Evolutionary conservation across 2,329 filamentous ascomycete species (phyloP).

Genomic region (Bipolaris zeicola): DNA sequence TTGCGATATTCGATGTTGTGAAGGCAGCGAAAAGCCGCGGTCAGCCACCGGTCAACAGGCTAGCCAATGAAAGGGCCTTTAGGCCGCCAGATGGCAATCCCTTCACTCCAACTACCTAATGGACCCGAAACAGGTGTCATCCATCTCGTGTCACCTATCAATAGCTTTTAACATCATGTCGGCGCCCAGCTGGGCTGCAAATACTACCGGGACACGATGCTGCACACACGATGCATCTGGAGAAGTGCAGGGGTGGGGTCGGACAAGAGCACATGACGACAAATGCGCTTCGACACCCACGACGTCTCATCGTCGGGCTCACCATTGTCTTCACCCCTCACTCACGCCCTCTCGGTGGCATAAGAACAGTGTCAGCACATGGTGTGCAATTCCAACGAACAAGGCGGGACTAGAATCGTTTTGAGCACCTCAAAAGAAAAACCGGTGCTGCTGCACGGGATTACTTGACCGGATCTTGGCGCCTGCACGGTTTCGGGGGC

Average conservation of each 20-base stretch:
- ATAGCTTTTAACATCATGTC: constrained; percentile 2
- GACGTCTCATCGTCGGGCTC: neutral
- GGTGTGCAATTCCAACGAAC: neutral
- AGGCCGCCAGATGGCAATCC: constrained; percentile 11
- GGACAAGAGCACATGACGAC: neutral
- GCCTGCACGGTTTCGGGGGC: constrained; percentile 10
- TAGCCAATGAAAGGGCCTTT: constrained; percentile 16
- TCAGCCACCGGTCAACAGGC: constrained; percentile 15
- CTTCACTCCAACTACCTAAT: constrained; percentile 5
- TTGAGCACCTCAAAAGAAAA: constrained; percentile 1
- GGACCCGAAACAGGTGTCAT: constrained; percentile 10
- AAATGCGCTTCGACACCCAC: neutral
- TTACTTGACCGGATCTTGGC: constrained; percentile 18
- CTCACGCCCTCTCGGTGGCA: neutral
- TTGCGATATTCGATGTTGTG: neutral
- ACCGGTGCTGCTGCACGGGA: constrained; percentile 3
- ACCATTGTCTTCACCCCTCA: neutral
- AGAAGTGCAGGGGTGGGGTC: constrained; percentile 11
- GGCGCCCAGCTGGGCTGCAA: constrained; percentile 4
- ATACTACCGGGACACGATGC: constrained; percentile 8
- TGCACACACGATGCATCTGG: constrained; percentile 1
- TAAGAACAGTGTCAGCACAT: neutral
- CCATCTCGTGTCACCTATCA: constrained; percentile 12
- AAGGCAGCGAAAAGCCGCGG: neutral
- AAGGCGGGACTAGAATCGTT: neutral